Evolutionary conservation across 768 basidiomycete species (phyloP), one percentile per base, ranked within the genome.

Genomic region (Suillus spraguei): DNA sequence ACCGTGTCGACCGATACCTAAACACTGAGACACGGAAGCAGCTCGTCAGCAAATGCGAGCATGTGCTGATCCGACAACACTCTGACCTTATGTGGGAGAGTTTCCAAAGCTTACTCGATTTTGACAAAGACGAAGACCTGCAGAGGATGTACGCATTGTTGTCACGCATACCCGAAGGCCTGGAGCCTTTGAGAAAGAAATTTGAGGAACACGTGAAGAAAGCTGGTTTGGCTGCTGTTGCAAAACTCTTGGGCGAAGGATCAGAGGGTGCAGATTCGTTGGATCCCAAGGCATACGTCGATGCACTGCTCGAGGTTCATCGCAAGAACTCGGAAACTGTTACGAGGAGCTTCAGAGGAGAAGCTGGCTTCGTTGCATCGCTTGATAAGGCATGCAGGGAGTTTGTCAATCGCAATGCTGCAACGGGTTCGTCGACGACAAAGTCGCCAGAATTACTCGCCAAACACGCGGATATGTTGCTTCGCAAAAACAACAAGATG

Each of bases 201-300:
- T 99, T 98, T 71, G 96, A 96, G 78, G 90, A 92, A 68, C 95
- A 97, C 75, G 97, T 99, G 72, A 97, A 97, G 84, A 86, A 87
- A 70, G 87, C 92, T 16, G 97, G 97, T 35, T 75, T 93, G 63
- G 85, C 86, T 33, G 91, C 94, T 1, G 90, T 98, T 32, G 85
- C 89, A 54, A 92, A 90, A 72, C 74, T 89, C 33, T 80, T 81
- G 11, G 79, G 85, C 59, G 83, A 82, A 52, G 89, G 87, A 52
- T 73, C 76, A 20, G 83, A 80, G 35, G 74, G 78, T 54, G 81
- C 84, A 4, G 87, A 91, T 17, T 77, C 85, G 10, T 78, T 94
- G 67, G 96, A 97, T 72, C 94, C 97, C 32, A 97, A 95, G 76
- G 89, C 89, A 35, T 99, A 99, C 70, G 92, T 99, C 62, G 94